phyloP scores from a whole-genome alignment of 2,329 filamentous ascomycete species.

The Verticillium dahliae region DNA sequence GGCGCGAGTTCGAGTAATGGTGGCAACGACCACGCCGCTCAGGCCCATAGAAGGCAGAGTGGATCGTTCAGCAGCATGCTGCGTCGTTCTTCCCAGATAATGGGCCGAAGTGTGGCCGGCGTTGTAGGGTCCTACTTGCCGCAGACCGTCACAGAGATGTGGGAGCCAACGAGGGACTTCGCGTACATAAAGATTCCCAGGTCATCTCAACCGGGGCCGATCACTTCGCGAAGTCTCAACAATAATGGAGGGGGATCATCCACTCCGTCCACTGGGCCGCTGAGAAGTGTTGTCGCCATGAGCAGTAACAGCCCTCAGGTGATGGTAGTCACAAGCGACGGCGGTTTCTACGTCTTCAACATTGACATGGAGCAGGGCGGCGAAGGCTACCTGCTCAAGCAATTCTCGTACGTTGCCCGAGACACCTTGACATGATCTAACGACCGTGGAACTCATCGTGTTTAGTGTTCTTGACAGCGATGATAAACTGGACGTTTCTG shows the following conservation, averaged over 20 bases:
- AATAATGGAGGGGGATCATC: slow-evolving; percentile 14
- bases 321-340: slow-evolving; percentile 96
- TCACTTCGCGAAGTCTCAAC: slow-evolving; percentile 1
- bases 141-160: slow-evolving; percentile 92
- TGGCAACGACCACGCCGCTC: slow-evolving; percentile 16
- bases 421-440: background rate
- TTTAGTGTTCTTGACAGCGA: slow-evolving; percentile 46
- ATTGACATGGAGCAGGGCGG: slow-evolving; percentile 93
- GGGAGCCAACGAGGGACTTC: slow-evolving; percentile 92
- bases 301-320: slow-evolving; percentile 90
- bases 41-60: slow-evolving; percentile 44
- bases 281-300: slow-evolving; percentile 94
- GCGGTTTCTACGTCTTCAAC: slow-evolving; percentile 89
- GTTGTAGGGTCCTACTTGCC: slow-evolving; percentile 90
- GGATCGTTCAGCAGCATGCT: slow-evolving; percentile 87
- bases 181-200: slow-evolving; percentile 92
- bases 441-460: background rate
- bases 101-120: slow-evolving; percentile 81
- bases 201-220: slow-evolving; percentile 25
- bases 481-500: slow-evolving; percentile 45
- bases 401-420: slow-evolving; percentile 63
- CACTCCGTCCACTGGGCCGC: slow-evolving; percentile 30
- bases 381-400: slow-evolving; percentile 84
- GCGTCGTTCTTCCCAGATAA: slow-evolving; percentile 88
- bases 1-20: slow-evolving; percentile 18